Evolutionary conservation across 768 basidiomycete species (phyloP), one percentile per base, ranked within the genome.

Genomic region (Lactifluus subvellereus): DNA sequence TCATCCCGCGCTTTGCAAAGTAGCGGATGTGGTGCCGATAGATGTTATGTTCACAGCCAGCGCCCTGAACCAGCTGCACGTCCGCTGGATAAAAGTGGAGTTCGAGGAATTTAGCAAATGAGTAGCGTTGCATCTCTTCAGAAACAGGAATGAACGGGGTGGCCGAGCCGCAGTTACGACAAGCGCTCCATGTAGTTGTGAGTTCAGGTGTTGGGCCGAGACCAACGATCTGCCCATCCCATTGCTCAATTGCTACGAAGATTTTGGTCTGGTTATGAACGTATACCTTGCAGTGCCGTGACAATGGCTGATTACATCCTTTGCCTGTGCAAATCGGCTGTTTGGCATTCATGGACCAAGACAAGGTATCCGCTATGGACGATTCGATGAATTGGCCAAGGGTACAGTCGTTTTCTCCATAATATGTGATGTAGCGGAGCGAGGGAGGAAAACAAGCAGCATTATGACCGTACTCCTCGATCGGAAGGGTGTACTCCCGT

Each of bases 41-140:
- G 61, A 94, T 91, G 71, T 98, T 97, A 74, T 99, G 97, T 60
- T 88, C 83, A 71, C 97, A 98, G 4, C 87, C 88, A 37, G 93
- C 91, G 9, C 90, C 92, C 69, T 86, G 88, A n/a, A 92, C 85
- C 53, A 92, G 78, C 69, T 85, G 81, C 69, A 94, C 86, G 66
- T 91, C 85, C 38, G 92, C 84, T 35, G 94, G 94, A 74, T 98
- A 97, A 74, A 98, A 98, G 71, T 94, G 90, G 32, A 96, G 84
- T 71, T 99, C 96, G 33, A 99, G 82, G 73, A 96, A 98, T 69
- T 97, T 95, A 40, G 89, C 92, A 72, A 98, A 96, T 5, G 95
- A 98, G 72, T 96, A 94, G 60, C 88, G 79, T 70, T 92, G 89
- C 81, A 95, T 94, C 72, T 96, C 94, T 68, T 91, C 88, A 2